A percentile compares a stretch with the other conserved stretches of the same genome.
phyloP scores from a whole-genome alignment of 2,329 filamentous ascomycete genomes.

The Mollisia scopiformis region DNA sequence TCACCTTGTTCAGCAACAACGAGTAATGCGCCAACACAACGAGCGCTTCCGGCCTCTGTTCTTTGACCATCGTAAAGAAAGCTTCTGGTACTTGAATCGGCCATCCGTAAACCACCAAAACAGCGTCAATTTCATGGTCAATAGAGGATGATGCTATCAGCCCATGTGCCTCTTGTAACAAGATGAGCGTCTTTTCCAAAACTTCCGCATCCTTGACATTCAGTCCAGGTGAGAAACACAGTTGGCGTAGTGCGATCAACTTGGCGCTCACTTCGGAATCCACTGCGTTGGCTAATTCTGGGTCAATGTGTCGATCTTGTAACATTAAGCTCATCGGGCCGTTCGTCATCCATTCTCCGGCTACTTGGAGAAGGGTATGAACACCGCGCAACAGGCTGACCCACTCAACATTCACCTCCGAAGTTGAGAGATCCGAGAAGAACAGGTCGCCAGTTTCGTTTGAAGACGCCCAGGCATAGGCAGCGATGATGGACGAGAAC shows the following conservation, averaged over 20 bases:
- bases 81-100: constrained; percentile 37
- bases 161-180: not conserved
- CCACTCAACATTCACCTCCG: constrained; percentile 13
- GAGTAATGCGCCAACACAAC: constrained; percentile 41
- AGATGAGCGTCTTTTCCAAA: not conserved
- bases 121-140: not conserved
- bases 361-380: not conserved
- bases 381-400: constrained; percentile 18
- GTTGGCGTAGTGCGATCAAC: not conserved
- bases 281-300: not conserved
- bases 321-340: not conserved
- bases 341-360: constrained; percentile 1
- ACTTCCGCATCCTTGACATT: not conserved
- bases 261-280: constrained; percentile 2
- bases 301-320: not conserved
- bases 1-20: constrained; percentile 39
- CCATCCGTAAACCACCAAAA: constrained; percentile 32
- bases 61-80: constrained; percentile 40
- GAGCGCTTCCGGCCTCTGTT: constrained; percentile 36
- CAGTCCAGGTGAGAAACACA: not conserved
- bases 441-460: constrained; percentile 13
- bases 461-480: constrained; percentile 18
- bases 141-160: not conserved
- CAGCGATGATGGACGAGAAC: constrained; percentile 12
- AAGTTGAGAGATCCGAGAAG: constrained; percentile 5